Conservation (phyloP, 805 yeast genomes). For the Saturnispora diversa region DNA sequence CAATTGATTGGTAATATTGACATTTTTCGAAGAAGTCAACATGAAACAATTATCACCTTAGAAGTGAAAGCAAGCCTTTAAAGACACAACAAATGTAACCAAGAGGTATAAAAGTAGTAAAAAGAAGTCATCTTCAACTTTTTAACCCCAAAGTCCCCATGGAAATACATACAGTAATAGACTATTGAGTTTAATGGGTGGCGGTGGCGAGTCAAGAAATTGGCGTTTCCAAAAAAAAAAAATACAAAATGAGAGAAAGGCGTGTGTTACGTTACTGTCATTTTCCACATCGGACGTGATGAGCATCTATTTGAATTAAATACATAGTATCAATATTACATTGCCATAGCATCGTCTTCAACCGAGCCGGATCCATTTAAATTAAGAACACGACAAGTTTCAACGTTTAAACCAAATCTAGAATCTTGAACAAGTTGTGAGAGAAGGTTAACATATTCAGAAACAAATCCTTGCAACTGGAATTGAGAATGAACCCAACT, state of each 20-base stretch:
- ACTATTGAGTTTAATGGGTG: conserved; percentile 5
- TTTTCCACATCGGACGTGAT: background rate
- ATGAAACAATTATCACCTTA: no score
- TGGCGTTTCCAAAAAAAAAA: background rate
- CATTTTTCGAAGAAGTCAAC: no score
- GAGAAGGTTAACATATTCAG: conserved; percentile 44
- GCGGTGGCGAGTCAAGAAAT: conserved; percentile 1
- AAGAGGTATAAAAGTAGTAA: no score
- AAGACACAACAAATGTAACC: no score
- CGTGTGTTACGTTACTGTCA: background rate
- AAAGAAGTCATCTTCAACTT: background rate
- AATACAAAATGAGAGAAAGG: no score
- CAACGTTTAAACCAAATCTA: conserved; percentile 60
- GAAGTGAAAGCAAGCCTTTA: no score
- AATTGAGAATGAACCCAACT: conserved; percentile 82
- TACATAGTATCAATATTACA: no score
- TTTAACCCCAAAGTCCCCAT: background rate
- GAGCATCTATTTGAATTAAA: background rate
- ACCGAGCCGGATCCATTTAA: conserved; percentile 11
- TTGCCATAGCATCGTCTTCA: conserved; percentile 6
- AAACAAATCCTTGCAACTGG: conserved; percentile 45
- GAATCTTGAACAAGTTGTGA: conserved; percentile 55
- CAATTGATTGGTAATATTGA: no score
- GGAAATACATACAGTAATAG: conserved; percentile 1
- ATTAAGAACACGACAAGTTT: conserved; percentile 55